These are phyloP conservation scores for Cryptococcus sp. DNA, from an alignment of 1,284 basidiomycete species.

Conservation along the genomic window DNA sequence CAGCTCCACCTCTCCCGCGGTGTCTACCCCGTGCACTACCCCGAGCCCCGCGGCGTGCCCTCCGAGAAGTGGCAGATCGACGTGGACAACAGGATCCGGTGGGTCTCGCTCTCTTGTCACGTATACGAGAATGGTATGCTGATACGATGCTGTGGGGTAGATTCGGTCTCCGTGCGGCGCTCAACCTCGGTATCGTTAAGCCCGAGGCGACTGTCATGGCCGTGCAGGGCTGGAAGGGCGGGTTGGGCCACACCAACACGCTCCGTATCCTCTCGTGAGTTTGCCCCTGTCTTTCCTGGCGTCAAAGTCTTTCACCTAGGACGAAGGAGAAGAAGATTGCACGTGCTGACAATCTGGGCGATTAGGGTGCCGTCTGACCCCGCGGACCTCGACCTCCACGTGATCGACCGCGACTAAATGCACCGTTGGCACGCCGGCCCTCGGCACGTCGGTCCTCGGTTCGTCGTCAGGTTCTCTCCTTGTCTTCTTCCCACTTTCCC, in stretches of 20 bases:
- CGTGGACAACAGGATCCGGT: conserved; percentile 58
- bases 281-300: not conserved
- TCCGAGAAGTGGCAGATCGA: conserved; percentile 96
- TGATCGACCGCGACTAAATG: conserved; percentile 44
- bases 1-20: conserved; percentile 97
- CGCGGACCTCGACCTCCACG: conserved; percentile 75
- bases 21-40: conserved; percentile 93
- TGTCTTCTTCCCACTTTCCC: too few relatives aligned
- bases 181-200: conserved; percentile 81
- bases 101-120: conserved; percentile 12
- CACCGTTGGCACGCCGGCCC: not conserved
- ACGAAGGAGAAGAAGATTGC: too few relatives aligned
- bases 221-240: conserved; percentile 98
- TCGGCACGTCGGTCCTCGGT: not conserved
- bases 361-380: conserved; percentile 70
- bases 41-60: conserved; percentile 82
- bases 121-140: too few relatives aligned
- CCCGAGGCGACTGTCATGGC: conserved; percentile 89
- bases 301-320: too few relatives aligned
- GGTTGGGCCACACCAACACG: conserved; percentile 72
- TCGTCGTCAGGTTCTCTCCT: not conserved
- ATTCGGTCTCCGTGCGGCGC: conserved; percentile 84
- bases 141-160: conserved; percentile 58
- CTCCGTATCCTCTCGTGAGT: conserved; percentile 48
- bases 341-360: too few relatives aligned